Percentiles rank a stretch among this genome's conserved stretches.
Conservation (phyloP, 2,329 filamentous ascomycete genomes). For the Phialophora expanda region DNA sequence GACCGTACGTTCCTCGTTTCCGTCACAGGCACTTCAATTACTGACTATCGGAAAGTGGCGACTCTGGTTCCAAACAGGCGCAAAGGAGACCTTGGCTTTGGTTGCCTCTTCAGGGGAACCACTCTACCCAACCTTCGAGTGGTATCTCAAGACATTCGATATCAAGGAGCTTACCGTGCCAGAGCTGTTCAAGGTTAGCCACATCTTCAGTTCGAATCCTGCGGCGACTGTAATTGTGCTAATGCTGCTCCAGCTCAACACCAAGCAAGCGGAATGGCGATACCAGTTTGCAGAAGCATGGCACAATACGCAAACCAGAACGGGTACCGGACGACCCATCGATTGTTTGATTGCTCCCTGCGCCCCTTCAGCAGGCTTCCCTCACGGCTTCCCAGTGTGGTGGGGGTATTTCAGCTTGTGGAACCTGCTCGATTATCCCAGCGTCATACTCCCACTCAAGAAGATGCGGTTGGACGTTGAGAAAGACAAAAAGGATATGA, state of each 20-base stretch:
- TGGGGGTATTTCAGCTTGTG: conserved; percentile 72
- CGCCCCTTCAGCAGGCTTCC: conserved; percentile 42
- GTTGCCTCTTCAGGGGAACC: conserved; percentile 64
- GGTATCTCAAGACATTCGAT: conserved; percentile 61
- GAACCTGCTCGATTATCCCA: conserved; percentile 73
- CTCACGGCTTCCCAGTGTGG: conserved; percentile 60
- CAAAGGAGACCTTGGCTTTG: conserved; percentile 57
- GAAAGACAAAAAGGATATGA: conserved; percentile 45
- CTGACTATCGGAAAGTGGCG: conserved; percentile 58
- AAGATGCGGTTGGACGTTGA: conserved; percentile 47
- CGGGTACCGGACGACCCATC: conserved; percentile 47
- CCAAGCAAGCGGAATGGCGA: conserved; percentile 52
- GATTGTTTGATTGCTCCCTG: conserved; percentile 33
- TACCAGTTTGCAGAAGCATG: conserved; percentile 54
- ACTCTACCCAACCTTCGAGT: conserved; percentile 61
- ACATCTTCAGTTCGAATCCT: not conserved
- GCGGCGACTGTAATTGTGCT: not conserved
- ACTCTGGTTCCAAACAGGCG: conserved; percentile 67
- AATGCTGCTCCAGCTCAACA: conserved; percentile 21
- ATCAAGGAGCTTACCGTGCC: conserved; percentile 50
- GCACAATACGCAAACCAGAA: conserved; percentile 44
- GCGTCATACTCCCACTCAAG: conserved; percentile 64
- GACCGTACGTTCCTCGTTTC: conserved; percentile 49
- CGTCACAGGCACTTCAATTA: conserved; percentile 49
- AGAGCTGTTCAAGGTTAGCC: conserved; percentile 41